Conservation (phyloP, 192 early-diverging fungal species). For the Coemansia sp. region DNA sequence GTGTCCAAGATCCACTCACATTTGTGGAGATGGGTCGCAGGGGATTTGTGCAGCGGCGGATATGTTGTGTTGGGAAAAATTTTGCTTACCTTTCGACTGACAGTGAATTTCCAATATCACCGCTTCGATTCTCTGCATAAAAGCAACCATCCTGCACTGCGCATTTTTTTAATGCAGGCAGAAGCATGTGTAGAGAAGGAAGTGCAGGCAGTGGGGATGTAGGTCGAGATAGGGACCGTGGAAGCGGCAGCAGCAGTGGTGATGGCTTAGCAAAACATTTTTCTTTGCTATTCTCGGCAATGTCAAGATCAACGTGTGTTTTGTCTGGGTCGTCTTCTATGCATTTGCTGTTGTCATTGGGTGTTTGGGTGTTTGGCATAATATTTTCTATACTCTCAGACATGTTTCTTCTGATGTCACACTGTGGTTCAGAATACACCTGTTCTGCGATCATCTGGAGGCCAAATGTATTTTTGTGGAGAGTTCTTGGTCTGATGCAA, state of each 20-base stretch:
- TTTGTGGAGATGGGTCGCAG: neutral
- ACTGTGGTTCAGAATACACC: neutral
- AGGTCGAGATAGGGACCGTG: conserved; percentile 6
- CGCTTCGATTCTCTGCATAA: neutral
- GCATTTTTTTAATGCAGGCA: neutral
- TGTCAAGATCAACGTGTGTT: conserved; percentile 30
- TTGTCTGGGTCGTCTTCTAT: conserved; percentile 20
- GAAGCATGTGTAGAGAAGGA: conserved; percentile 11
- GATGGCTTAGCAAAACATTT: neutral
- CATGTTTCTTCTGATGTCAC: neutral
- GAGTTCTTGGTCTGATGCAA: neutral
- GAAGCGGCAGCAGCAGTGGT: neutral
- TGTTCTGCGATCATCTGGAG: neutral
- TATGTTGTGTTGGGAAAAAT: neutral
- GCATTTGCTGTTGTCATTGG: neutral
- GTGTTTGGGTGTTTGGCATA: neutral
- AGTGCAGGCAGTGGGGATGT: neutral
- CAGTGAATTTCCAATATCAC: neutral
- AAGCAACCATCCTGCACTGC: neutral
- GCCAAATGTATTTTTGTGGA: neutral
- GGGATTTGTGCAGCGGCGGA: neutral
- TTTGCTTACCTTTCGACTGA: conserved; percentile 5
- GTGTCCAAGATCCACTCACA: neutral
- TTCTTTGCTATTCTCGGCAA: neutral
- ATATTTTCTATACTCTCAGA: neutral